phyloP scores from a whole-genome alignment of 1,284 basidiomycete species.

The Puccinia horiana region DNA sequence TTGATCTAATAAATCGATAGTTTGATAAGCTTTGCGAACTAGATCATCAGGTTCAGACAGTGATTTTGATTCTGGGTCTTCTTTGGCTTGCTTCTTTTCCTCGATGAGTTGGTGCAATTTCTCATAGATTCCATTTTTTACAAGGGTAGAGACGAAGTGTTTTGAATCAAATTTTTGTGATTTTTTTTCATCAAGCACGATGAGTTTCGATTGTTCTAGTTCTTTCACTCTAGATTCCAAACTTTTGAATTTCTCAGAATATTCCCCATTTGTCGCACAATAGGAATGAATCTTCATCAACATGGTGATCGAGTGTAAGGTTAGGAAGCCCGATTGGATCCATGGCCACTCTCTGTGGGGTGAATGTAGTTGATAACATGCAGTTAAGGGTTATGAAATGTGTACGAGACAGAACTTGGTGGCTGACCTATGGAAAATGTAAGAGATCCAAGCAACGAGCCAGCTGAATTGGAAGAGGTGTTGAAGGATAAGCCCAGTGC shows the following conservation, averaged over 20 bases:
- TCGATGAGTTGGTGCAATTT: constrained; percentile 22
- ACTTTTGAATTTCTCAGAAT: constrained; percentile 64
- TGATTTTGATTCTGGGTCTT: background rate
- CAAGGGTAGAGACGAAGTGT: constrained; percentile 3
- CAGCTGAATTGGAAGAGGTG: constrained; percentile 74
- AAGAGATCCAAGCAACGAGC: constrained; percentile 71
- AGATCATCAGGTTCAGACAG: background rate
- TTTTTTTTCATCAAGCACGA: background rate
- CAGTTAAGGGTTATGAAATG: background rate
- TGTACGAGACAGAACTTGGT: background rate
- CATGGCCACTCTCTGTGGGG: constrained; percentile 80
- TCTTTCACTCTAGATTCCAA: background rate
- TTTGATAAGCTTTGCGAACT: constrained; percentile 64
- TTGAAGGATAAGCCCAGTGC: constrained; percentile 73
- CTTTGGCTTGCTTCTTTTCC: background rate
- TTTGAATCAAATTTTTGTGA: background rate
- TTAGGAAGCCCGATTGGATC: constrained; percentile 95
- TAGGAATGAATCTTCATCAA: constrained; percentile 98
- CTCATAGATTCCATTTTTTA: constrained; percentile 5
- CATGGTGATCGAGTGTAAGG: constrained; percentile 84
- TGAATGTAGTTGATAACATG: background rate
- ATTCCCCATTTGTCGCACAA: constrained; percentile 81
- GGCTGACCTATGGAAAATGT: constrained; percentile 65
- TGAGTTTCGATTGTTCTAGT: background rate
- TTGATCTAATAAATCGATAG: constrained; percentile 73